A percentile compares a stretch with the other conserved stretches of the same genome.
Evolutionary conservation across 352 stramenopile genomes (phyloP).

Genomic region (Globisporangium barbulae): DNA sequence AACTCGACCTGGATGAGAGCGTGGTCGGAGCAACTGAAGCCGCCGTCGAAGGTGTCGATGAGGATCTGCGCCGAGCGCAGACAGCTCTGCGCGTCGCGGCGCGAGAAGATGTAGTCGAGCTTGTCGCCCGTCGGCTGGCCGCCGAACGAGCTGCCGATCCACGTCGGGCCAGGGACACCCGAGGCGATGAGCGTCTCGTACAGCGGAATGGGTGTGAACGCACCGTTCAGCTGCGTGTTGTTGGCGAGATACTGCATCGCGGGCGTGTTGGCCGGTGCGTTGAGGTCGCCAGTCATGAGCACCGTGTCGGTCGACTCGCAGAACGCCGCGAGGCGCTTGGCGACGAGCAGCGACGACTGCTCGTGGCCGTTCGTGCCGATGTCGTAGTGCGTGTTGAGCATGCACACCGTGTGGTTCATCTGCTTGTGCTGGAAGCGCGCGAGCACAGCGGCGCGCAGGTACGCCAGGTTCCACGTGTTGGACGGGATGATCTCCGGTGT

Average conservation of each 20-base stretch:
- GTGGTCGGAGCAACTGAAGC: constrained; percentile 63
- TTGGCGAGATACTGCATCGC: constrained; percentile 43
- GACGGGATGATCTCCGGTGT: constrained; percentile 48
- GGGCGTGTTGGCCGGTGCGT: constrained; percentile 30
- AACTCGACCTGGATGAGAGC: constrained; percentile 57
- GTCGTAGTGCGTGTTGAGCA: constrained; percentile 80
- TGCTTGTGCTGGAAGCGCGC: constrained; percentile 46
- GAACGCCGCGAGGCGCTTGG: constrained; percentile 32
- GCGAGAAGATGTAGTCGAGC: constrained; percentile 70
- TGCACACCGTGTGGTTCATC: constrained; percentile 36
- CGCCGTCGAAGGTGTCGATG: constrained; percentile 39
- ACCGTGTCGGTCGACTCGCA: constrained; percentile 49
- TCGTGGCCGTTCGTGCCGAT: constrained; percentile 46
- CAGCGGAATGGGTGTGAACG: constrained; percentile 40
- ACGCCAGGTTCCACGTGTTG: constrained; percentile 68
- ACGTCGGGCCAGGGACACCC: constrained; percentile 41
- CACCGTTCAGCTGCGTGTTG: constrained; percentile 21
- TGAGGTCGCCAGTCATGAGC: constrained; percentile 72
- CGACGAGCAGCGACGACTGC: constrained; percentile 51
- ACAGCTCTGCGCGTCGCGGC: constrained; percentile 41
- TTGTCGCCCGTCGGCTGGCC: constrained; percentile 30
- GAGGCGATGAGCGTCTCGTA: constrained; percentile 58
- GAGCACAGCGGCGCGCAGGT: constrained; percentile 51
- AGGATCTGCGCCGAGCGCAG: constrained; percentile 41
- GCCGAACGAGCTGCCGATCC: constrained; percentile 58